phyloP scores from a whole-genome alignment of 2,329 filamentous ascomycete species.

The Biscogniauxia marginata region DNA sequence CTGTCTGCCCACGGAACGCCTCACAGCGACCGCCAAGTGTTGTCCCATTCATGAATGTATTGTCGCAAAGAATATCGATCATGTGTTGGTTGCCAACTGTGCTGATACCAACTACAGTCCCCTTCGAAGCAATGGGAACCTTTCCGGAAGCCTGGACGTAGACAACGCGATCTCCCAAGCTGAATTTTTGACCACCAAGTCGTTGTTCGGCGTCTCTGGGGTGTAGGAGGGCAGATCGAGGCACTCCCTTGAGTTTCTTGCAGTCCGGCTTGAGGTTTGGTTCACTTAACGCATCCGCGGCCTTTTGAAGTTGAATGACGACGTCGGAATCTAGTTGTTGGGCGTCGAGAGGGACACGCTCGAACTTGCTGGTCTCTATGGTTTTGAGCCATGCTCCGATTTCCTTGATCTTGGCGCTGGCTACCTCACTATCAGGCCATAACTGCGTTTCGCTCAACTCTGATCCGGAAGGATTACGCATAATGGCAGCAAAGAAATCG shows the following conservation, averaged over 20 bases:
- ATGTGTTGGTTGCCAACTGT: conserved; percentile 79
- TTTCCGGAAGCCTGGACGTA: conserved; percentile 93
- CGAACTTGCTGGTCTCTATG: conserved; percentile 86
- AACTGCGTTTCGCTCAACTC: conserved; percentile 83
- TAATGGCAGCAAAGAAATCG: conserved; percentile 88
- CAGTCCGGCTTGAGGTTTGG: conserved; percentile 53
- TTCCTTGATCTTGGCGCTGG: conserved; percentile 82
- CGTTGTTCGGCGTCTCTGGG: conserved; percentile 95
- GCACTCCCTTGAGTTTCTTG: conserved; percentile 76
- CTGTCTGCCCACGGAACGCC: conserved; percentile 90
- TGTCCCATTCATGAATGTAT: conserved; percentile 95
- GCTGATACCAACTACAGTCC: conserved; percentile 93
- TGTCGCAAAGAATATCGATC: conserved; percentile 90
- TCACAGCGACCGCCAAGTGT: conserved; percentile 87
- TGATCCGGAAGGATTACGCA: conserved; percentile 80
- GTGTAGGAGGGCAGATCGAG: conserved; percentile 83
- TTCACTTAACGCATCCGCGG: conserved; percentile 63
- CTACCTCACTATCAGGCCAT: conserved; percentile 70
- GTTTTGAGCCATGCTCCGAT: conserved; percentile 92
- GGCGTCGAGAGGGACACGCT: conserved; percentile 92
- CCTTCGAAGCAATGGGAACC: conserved; percentile 86
- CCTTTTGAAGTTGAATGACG: conserved; percentile 75
- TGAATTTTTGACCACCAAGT: conserved; percentile 79
- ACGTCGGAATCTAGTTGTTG: conserved; percentile 92
- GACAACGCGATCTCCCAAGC: conserved; percentile 84